A percentile compares a stretch with the other conserved stretches of the same genome.
Conservation (phyloP, 768 basidiomycete genomes). For the Termitomyces sp. region DNA sequence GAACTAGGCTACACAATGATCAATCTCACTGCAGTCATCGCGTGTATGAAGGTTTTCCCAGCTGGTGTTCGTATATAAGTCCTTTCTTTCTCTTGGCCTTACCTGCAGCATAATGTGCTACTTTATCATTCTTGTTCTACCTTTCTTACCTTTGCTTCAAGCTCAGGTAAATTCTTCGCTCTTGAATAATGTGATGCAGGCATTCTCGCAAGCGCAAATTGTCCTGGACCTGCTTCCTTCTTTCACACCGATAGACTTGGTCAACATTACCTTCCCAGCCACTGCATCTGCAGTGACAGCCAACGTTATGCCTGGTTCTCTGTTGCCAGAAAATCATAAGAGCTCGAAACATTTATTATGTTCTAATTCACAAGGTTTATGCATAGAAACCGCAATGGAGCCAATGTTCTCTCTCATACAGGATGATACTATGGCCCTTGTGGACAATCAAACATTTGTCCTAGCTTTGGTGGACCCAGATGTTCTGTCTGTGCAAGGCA, state of each 20-base stretch:
- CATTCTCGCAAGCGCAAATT: slow-evolving; percentile 32
- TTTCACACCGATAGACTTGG: slow-evolving; percentile 31
- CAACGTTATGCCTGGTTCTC: slow-evolving; percentile 30
- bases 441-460: slow-evolving; percentile 26
- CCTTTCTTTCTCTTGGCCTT: background rate
- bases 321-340: slow-evolving; percentile 33
- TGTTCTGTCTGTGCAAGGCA: slow-evolving; percentile 35
- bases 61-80: background rate
- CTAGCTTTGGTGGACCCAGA: slow-evolving; percentile 39
- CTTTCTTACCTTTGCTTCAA: slow-evolving; percentile 9
- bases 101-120: background rate
- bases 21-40: background rate
- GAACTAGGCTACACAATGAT: background rate
- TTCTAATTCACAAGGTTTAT: background rate
- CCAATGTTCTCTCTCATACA: slow-evolving; percentile 27
- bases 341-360: background rate
- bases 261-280: slow-evolving; percentile 34
- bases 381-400: slow-evolving; percentile 27
- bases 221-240: slow-evolving; percentile 35
- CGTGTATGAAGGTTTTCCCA: background rate
- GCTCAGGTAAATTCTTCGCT: slow-evolving; percentile 14
- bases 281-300: slow-evolving; percentile 20
- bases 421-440: slow-evolving; percentile 17
- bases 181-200: slow-evolving; percentile 18
- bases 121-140: slow-evolving; percentile 3